Evolutionary conservation across 345 rosid genomes (phyloP).

Genomic region (Arabidopsis arenosa): DNA sequence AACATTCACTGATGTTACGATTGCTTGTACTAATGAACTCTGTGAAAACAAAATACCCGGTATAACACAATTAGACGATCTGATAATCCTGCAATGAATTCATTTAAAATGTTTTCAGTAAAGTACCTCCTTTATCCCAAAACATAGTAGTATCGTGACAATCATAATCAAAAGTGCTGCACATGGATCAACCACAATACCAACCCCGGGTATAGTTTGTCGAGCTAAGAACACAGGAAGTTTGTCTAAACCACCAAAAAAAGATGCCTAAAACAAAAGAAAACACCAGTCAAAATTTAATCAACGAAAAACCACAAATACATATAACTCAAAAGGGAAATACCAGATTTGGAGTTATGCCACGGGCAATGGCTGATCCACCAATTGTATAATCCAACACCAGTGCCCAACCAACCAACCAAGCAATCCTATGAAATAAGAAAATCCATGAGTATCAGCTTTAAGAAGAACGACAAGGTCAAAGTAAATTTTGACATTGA

Average conservation of each 20-base stretch:
- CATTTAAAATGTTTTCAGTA: neutral
- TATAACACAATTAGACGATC: conserved; percentile 8
- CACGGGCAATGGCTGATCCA: conserved; percentile 95
- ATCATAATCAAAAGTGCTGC: conserved; percentile 73
- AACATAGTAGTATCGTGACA: conserved; percentile 77
- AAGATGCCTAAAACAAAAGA: conserved; percentile 57
- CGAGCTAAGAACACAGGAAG: conserved; percentile 77
- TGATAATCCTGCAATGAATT: conserved; percentile 16
- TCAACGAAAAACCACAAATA: neutral
- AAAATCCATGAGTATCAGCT: neutral
- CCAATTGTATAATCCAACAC: conserved; percentile 94
- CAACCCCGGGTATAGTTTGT: conserved; percentile 73
- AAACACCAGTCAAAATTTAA: conserved; percentile 13
- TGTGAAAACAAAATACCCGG: conserved; percentile 26
- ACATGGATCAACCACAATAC: conserved; percentile 82
- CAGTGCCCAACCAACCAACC: conserved; percentile 97
- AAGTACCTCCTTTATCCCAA: conserved; percentile 89
- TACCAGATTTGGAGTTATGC: conserved; percentile 86
- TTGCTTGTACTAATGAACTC: conserved; percentile 68
- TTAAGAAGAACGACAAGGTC: conserved; percentile 8
- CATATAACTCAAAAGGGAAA: neutral
- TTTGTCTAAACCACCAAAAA: conserved; percentile 79
- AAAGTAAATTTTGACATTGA: conserved; percentile 1
- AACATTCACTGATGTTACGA: conserved; percentile 64
- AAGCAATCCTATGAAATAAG: conserved; percentile 58